phyloP scores from a whole-genome alignment of 805 yeast genomes.

The Pichia eremophila region DNA sequence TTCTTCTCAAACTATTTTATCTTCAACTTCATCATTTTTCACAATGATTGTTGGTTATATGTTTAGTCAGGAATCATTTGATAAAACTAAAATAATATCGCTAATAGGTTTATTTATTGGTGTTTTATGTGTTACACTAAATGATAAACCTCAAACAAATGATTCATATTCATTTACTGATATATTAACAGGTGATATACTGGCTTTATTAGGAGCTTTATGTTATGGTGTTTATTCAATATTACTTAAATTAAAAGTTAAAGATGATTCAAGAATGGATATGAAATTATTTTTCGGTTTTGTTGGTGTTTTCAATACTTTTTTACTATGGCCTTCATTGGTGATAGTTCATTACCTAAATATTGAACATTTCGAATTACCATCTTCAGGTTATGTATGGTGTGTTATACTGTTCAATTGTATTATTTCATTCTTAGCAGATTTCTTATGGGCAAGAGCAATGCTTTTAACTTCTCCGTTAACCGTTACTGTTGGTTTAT shows the following conservation, averaged over 20 bases:
- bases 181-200: conserved; percentile 55
- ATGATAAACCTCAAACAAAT: conserved; percentile 40
- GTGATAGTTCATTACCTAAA: conserved; percentile 53
- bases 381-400: conserved; percentile 44
- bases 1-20: conserved; percentile 85
- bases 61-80: conserved; percentile 62
- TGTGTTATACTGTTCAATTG: conserved; percentile 56
- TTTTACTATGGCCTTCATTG: conserved; percentile 77
- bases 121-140: conserved; percentile 65
- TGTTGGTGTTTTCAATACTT: conserved; percentile 76
- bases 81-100: conserved; percentile 56
- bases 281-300: conserved; percentile 89
- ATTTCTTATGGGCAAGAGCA: conserved; percentile 93
- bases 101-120: conserved; percentile 68
- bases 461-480: conserved; percentile 88
- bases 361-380: conserved; percentile 65
- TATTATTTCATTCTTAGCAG: conserved; percentile 72
- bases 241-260: conserved; percentile 61
- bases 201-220: conserved; percentile 81
- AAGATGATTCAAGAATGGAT: conserved; percentile 66
- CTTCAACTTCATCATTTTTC: conserved; percentile 90
- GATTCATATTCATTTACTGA: conserved; percentile 6
- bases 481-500: conserved; percentile 90
- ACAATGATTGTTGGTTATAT: conserved; percentile 75
- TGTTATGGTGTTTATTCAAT: conserved; percentile 89